A percentile compares a stretch with the other conserved stretches of the same genome.
Conservation (phyloP, 768 basidiomycete genomes). For the Boletellus ananas region DNA sequence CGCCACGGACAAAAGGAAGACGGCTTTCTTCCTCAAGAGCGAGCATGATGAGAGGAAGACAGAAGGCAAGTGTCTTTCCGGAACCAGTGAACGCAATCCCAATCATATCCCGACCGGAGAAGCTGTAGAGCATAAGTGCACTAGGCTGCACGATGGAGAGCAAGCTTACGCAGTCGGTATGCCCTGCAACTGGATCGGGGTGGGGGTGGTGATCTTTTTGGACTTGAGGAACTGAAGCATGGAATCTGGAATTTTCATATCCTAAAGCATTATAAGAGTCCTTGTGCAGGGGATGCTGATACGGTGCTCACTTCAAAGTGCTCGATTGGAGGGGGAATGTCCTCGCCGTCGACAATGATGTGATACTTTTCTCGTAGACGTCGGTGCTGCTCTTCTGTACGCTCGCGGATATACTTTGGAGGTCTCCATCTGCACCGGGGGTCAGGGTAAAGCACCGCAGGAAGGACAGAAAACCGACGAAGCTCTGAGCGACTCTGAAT, state of each 20-base stretch:
- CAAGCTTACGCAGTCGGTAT: constrained; percentile 84
- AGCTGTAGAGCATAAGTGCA: constrained; percentile 44
- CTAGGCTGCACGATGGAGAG: background rate
- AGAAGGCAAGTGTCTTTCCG: constrained; percentile 98
- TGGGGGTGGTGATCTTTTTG: constrained; percentile 82
- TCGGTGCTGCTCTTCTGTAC: constrained; percentile 64
- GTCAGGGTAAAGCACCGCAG: background rate
- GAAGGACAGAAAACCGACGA: constrained; percentile 48
- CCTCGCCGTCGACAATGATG: constrained; percentile 91
- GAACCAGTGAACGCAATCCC: constrained; percentile 99
- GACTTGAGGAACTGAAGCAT: constrained; percentile 79
- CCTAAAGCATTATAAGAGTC: constrained; percentile 43
- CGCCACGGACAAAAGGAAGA: constrained; percentile 84
- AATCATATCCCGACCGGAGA: constrained; percentile 94
- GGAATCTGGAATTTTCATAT: constrained; percentile 96
- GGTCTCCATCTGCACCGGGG: constrained; percentile 71
- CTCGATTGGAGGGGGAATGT: constrained; percentile 90
- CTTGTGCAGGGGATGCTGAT: background rate
- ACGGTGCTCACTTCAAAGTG: constrained; percentile 62
- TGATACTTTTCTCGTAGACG: constrained; percentile 86
- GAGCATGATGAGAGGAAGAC: constrained; percentile 95
- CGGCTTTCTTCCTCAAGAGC: constrained; percentile 91
- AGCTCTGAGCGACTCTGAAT: constrained; percentile 80
- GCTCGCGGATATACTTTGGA: constrained; percentile 75
- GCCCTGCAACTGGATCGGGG: constrained; percentile 97